A percentile compares a stretch with the other conserved stretches of the same genome.
These are phyloP conservation scores for Colletotrichum acutatum DNA, from an alignment of 2,329 filamentous ascomycete genomes.

Conservation along the genomic window DNA sequence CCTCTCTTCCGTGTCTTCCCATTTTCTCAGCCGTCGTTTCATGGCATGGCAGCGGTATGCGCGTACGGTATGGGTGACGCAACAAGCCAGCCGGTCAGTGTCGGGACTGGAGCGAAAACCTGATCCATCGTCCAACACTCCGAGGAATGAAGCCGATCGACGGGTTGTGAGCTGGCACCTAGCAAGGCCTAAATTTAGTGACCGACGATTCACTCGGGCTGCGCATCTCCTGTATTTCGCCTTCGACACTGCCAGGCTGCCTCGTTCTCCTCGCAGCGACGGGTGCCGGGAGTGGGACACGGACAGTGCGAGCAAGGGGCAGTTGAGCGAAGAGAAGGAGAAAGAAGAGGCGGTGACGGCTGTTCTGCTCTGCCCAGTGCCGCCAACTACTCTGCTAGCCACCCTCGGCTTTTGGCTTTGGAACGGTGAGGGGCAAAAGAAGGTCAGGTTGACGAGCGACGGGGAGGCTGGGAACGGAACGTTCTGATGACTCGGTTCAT, in stretches of 20 bases:
- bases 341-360: slow-evolving; percentile 34
- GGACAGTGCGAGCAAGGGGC: slow-evolving; percentile 32
- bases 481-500: not conserved
- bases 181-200: slow-evolving; percentile 32
- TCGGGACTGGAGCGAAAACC: slow-evolving; percentile 31
- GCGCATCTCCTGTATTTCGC: not conserved
- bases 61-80: slow-evolving; percentile 23
- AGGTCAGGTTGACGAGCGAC: slow-evolving; percentile 11
- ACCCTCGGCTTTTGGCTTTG: slow-evolving; percentile 29
- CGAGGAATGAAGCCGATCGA: slow-evolving; percentile 34
- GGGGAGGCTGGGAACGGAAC: slow-evolving; percentile 25
- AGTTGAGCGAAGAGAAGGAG: not conserved
- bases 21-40: slow-evolving; percentile 18
- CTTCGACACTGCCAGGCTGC: slow-evolving; percentile 11
- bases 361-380: slow-evolving; percentile 7
- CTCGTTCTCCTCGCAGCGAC: slow-evolving; percentile 15
- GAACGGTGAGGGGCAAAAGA: slow-evolving; percentile 30
- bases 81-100: slow-evolving; percentile 32
- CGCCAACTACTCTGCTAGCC: slow-evolving; percentile 18
- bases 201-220: slow-evolving; percentile 13
- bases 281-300: slow-evolving; percentile 30
- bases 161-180: slow-evolving; percentile 34
- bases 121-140: slow-evolving; percentile 20
- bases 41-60: slow-evolving; percentile 14
- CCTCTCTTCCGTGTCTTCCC: not conserved